phyloP scores from a whole-genome alignment of 306 rosid genomes.

The Cicer bijugum region DNA sequence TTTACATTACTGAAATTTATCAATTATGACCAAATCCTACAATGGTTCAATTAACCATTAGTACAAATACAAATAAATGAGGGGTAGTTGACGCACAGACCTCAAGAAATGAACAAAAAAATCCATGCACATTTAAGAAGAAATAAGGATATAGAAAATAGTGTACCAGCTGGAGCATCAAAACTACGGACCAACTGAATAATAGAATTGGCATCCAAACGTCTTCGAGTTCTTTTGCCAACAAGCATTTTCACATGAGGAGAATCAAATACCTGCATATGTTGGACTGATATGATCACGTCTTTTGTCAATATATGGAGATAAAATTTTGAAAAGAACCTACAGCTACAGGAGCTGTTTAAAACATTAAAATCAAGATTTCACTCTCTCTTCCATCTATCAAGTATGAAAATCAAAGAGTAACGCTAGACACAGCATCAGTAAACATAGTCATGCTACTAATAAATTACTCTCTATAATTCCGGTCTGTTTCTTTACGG shows the following conservation, averaged over 20 bases:
- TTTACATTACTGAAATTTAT: not conserved
- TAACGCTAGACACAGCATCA: conserved; percentile 13
- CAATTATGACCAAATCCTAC: conserved; percentile 8
- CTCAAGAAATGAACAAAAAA: conserved; percentile 15
- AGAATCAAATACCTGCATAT: conserved; percentile 72
- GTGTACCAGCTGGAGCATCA: conserved; percentile 73
- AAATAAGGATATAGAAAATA: conserved; percentile 18
- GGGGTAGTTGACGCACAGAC: not conserved
- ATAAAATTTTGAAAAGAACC: conserved; percentile 26
- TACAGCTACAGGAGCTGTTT: not conserved
- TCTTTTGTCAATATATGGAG: conserved; percentile 30
- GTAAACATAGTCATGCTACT: not conserved
- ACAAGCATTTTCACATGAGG: conserved; percentile 71
- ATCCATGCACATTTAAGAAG: not conserved
- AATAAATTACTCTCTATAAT: conserved; percentile 18
- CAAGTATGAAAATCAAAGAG: conserved; percentile 10
- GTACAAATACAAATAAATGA: conserved; percentile 1
- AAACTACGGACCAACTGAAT: conserved; percentile 74
- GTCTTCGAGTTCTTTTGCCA: conserved; percentile 70
- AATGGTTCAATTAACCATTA: conserved; percentile 23
- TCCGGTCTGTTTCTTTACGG: not conserved
- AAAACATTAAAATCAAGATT: conserved; percentile 33
- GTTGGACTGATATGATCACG: conserved; percentile 32
- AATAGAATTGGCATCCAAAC: conserved; percentile 81
- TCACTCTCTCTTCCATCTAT: not conserved